Base-by-base conservation (phyloP, 202 grass and related monocot species). In the Saccharum hybrid region DNA sequence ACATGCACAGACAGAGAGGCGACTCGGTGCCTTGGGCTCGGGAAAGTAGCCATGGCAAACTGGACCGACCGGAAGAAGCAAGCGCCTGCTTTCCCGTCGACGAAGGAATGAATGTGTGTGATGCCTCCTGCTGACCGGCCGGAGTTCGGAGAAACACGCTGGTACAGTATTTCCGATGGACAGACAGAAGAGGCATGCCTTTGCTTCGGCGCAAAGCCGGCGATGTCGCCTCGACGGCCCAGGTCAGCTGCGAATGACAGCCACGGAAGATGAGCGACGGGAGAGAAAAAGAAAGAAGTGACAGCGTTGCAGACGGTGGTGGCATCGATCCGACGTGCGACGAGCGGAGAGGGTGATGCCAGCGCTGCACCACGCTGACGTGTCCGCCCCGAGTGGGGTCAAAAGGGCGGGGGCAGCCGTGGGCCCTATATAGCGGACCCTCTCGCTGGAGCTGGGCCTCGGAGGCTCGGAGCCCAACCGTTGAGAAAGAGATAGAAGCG, bases 41-140 rank as follows among this genome's bases (percentile, higher is more conserved):
- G 72, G 80, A 92, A 90, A 89, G 84, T 36, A 52, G 19, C 40
- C 15, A 63, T 48, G 41, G 2, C 15, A 37, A 83, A 46, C 86
- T 33, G 76, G 79, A 80, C 75, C 69, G 78, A 80, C 36, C 36
- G n/a, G 30, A 60, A 79, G 83, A 61, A 85, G 54, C 19, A 49
- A 37, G 13, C 68, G 11, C 41, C 3, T 46, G 18, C 56, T 28
- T 57, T 61, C 21, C 42, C 83, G 5, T 4, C 52, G 81, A 31
- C 22, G 62, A 83, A 75, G 31, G 10, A 41, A 22, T 4, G 31
- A 36, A 36, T 37, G 36, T 14, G 40, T 3, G 77, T 10, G 26
- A 33, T 31, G 76, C 63, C 18, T 38, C 61, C 15, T 12, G 45
- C 45, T 48, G 45, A 7, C 21, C 22, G 30, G 57, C 21, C 57